Percentiles rank a stretch among this genome's conserved stretches.
phyloP scores from a whole-genome alignment of 2,329 filamentous ascomycete genomes.

The Emergomyces pasteurianus region DNA sequence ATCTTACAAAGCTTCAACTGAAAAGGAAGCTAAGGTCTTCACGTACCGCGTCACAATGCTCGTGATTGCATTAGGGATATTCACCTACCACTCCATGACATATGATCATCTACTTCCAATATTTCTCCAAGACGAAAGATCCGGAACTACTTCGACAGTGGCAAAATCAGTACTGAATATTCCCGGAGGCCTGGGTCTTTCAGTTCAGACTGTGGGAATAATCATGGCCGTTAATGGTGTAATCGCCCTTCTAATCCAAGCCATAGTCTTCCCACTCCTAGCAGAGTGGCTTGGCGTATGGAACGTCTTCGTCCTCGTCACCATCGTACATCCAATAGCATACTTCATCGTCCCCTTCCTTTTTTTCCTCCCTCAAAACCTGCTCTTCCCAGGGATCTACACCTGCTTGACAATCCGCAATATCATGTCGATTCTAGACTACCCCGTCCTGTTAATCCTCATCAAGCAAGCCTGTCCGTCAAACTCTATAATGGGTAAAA shows the following conservation, averaged over 20 bases:
- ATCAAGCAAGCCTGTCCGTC: constrained; percentile 60
- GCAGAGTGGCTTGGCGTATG: constrained; percentile 55
- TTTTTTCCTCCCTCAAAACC: constrained; percentile 42
- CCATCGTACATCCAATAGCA: constrained; percentile 52
- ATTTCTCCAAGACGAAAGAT: constrained; percentile 65
- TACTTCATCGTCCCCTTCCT: constrained; percentile 61
- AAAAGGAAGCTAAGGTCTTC: constrained; percentile 33
- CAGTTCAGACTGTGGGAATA: constrained; percentile 53
- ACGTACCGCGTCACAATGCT: constrained; percentile 59
- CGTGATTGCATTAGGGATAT: constrained; percentile 72
- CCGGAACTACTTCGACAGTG: constrained; percentile 20
- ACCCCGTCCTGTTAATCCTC: constrained; percentile 57
- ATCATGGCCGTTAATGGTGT: constrained; percentile 59
- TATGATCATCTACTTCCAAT: constrained; percentile 88
- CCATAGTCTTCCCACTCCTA: constrained; percentile 54
- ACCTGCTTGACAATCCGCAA: constrained; percentile 54
- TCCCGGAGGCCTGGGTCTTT: constrained; percentile 53
- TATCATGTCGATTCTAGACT: constrained; percentile 55
- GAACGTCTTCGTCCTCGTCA: constrained; percentile 53
- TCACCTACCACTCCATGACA: constrained; percentile 91
- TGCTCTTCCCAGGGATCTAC: constrained; percentile 53
- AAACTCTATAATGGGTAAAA: constrained; percentile 51
- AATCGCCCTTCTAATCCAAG: constrained; percentile 62
- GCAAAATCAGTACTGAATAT: constrained; percentile 41
- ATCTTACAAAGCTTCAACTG: constrained; percentile 7